phyloP scores from a whole-genome alignment of 2,329 filamentous ascomycete genomes.

The Graphiopsis chlorocephala region DNA sequence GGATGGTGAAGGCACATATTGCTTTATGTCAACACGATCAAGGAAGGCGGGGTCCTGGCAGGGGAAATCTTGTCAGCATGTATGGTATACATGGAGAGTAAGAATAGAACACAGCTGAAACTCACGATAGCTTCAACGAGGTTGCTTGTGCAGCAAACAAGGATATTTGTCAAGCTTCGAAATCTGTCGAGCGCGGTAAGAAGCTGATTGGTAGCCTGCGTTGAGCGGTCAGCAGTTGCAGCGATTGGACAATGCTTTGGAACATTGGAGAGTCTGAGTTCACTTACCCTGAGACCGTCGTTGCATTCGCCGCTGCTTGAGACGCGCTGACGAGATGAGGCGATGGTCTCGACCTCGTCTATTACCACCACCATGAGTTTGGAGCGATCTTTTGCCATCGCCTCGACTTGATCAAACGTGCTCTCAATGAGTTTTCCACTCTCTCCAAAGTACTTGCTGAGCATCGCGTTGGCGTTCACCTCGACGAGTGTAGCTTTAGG shows the following conservation, averaged over 20 bases:
- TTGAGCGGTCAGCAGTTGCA: neutral
- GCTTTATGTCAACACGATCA: constrained; percentile 49
- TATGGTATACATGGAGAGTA: neutral
- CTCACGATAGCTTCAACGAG: constrained; percentile 42
- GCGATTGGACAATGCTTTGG: neutral
- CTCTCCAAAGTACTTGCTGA: constrained; percentile 51
- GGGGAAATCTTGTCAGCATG: constrained; percentile 17
- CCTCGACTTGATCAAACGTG: constrained; percentile 42
- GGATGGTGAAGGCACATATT: constrained; percentile 43
- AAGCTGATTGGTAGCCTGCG: constrained; percentile 48
- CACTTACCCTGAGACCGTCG: constrained; percentile 44
- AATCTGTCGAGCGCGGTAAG: constrained; percentile 49
- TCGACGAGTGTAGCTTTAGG: constrained; percentile 40
- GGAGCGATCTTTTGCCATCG: constrained; percentile 38
- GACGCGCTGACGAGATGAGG: constrained; percentile 43
- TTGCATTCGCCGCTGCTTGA: constrained; percentile 42
- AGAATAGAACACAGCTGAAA: neutral
- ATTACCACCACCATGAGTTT: constrained; percentile 47
- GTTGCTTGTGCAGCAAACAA: constrained; percentile 53
- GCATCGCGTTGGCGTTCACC: constrained; percentile 44
- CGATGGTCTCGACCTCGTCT: constrained; percentile 52
- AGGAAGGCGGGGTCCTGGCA: constrained; percentile 45
- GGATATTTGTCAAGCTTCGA: constrained; percentile 42
- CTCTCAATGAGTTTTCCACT: constrained; percentile 43
- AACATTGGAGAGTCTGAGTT: neutral